Evolutionary conservation across 768 basidiomycete genomes (phyloP).

Genomic region (Pisolithus marmoratus): DNA sequence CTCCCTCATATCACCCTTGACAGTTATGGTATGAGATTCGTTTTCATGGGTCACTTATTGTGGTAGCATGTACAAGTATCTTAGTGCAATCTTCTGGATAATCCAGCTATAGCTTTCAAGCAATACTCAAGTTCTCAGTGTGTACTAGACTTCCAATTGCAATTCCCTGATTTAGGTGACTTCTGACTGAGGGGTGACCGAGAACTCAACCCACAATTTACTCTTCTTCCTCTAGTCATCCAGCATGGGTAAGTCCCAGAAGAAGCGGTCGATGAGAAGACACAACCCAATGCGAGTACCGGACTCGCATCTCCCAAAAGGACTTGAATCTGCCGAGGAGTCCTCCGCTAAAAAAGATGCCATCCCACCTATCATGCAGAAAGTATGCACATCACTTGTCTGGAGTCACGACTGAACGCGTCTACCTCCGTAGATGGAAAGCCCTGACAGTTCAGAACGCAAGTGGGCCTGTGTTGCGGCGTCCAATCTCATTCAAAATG

Average conservation of each 20-base stretch:
- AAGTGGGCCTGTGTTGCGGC: slow-evolving; percentile 97
- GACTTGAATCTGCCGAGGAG: slow-evolving; percentile 68
- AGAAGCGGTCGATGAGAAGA: slow-evolving; percentile 75
- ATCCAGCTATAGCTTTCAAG: not conserved
- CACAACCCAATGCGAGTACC: slow-evolving; percentile 95
- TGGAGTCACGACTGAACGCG: not conserved
- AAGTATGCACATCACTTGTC: slow-evolving; percentile 42
- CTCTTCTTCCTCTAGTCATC: not conserved
- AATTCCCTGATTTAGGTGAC: too few relatives aligned
- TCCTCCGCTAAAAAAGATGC: slow-evolving; percentile 72
- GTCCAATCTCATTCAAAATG: slow-evolving; percentile 93
- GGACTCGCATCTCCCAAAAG: slow-evolving; percentile 83
- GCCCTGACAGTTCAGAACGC: slow-evolving; percentile 70
- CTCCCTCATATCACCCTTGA: slow-evolving; percentile 27
- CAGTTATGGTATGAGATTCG: not conserved
- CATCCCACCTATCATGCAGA: slow-evolving; percentile 85
- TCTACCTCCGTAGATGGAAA: slow-evolving; percentile 53
- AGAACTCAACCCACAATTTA: too few relatives aligned
- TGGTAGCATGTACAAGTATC: slow-evolving; percentile 17
- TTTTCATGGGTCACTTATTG: not conserved
- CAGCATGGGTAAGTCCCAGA: slow-evolving; percentile 89
- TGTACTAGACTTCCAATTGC: too few relatives aligned
- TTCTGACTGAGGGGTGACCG: too few relatives aligned
- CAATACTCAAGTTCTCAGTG: too few relatives aligned
- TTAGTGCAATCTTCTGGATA: slow-evolving; percentile 12